phyloP scores from a whole-genome alignment of 768 basidiomycete genomes.

The Macrolepiota albuminosa region DNA sequence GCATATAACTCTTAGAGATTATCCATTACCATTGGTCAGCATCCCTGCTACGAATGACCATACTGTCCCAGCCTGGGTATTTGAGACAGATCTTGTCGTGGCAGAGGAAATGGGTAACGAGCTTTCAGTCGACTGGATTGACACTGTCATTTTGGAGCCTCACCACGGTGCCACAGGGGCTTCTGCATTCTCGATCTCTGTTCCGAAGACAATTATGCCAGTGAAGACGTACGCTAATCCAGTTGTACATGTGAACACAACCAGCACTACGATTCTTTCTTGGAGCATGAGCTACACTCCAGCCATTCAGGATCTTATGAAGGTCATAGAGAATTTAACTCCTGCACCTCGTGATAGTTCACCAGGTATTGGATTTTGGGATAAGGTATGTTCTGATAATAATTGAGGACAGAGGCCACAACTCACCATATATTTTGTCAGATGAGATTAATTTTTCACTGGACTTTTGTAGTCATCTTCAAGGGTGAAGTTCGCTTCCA shows the following conservation, averaged over 20 bases:
- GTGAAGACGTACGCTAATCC: slow-evolving; percentile 90
- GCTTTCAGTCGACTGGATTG: slow-evolving; percentile 65
- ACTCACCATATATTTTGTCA: slow-evolving; percentile 20
- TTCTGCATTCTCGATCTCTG: slow-evolving; percentile 47
- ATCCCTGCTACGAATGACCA: slow-evolving; percentile 48
- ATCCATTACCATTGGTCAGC: slow-evolving; percentile 81
- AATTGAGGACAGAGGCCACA: too few species aligned
- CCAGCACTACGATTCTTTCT: slow-evolving; percentile 64
- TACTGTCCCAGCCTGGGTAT: slow-evolving; percentile 46
- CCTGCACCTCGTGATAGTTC: slow-evolving; percentile 77
- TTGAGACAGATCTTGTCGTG: slow-evolving; percentile 76
- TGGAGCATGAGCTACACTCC: slow-evolving; percentile 91
- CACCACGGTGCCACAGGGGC: slow-evolving; percentile 48
- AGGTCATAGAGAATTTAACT: slow-evolving; percentile 75
- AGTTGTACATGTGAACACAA: slow-evolving; percentile 58
- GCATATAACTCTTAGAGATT: slow-evolving; percentile 71
- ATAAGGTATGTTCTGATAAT: slow-evolving; percentile 54
- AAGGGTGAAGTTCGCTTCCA: slow-evolving; percentile 68
- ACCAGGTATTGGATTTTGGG: slow-evolving; percentile 89
- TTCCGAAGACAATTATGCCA: slow-evolving; percentile 93
- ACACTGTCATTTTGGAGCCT: slow-evolving; percentile 58
- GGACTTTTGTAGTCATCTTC: slow-evolving; percentile 68
- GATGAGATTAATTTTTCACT: slow-evolving; percentile 80
- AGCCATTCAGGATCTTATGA: slow-evolving; percentile 82
- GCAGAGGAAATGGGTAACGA: slow-evolving; percentile 81